Conservation (phyloP, 371 early-diverging fungal genomes). For the Saksenaea vasiformis region DNA sequence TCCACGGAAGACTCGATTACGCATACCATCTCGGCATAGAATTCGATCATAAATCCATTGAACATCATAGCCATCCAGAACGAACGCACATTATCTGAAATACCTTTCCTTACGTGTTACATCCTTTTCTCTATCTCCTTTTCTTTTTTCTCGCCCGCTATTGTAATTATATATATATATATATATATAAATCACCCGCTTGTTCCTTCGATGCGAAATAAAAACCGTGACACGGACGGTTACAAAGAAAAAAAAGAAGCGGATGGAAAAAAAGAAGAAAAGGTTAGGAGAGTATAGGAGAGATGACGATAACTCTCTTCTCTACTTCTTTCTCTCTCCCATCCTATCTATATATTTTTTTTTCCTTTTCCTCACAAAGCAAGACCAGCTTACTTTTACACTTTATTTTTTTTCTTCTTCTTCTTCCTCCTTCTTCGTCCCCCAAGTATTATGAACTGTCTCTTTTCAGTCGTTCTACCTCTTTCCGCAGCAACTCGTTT, state of each 20-base stretch:
- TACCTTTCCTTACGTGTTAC: background rate
- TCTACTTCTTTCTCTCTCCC: background rate
- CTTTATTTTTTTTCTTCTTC: background rate
- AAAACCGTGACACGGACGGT: background rate
- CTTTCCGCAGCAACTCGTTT: constrained; percentile 50
- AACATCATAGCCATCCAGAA: background rate
- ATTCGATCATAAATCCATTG: background rate
- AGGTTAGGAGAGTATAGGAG: background rate
- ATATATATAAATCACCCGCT: background rate
- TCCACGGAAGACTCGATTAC: constrained; percentile 12
- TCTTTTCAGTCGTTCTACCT: constrained; percentile 43
- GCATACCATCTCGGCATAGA: background rate
- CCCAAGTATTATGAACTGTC: background rate
- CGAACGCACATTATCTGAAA: background rate
- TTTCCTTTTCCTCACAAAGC: constrained; percentile 1
- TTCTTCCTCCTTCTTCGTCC: too few species aligned
- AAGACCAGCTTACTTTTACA: constrained; percentile 6
- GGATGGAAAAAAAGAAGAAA: background rate
- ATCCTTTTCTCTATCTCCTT: background rate
- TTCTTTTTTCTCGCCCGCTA: background rate
- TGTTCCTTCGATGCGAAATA: background rate
- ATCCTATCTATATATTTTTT: too few species aligned
- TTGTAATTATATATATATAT: too few species aligned
- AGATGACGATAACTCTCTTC: too few species aligned
- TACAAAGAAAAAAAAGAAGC: background rate